phyloP scores from a whole-genome alignment of 1,139 yeast species.

The Geotrichum klebahnii region DNA sequence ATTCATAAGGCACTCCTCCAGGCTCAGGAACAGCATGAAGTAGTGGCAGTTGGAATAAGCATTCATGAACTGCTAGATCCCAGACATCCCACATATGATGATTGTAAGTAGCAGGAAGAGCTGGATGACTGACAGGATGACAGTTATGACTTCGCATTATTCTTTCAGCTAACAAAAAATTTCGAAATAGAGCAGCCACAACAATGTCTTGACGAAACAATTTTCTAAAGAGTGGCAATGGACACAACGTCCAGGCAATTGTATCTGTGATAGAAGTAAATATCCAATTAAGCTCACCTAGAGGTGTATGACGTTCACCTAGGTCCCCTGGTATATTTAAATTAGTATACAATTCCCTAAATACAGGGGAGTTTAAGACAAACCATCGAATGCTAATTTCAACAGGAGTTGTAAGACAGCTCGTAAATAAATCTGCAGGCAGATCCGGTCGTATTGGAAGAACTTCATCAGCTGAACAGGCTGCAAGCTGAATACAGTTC shows the following conservation, averaged over 20 bases:
- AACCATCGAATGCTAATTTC: slow-evolving; percentile 92
- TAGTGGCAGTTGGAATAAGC: slow-evolving; percentile 53
- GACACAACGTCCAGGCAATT: slow-evolving; percentile 92
- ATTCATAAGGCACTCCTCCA: slow-evolving; percentile 43
- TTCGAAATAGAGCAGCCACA: slow-evolving; percentile 93
- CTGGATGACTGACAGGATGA: slow-evolving; percentile 93
- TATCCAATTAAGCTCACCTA: slow-evolving; percentile 96
- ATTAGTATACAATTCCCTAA: slow-evolving; percentile 41
- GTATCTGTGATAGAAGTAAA: slow-evolving; percentile 98
- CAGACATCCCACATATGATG: slow-evolving; percentile 98
- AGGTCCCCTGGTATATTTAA: slow-evolving; percentile 78
- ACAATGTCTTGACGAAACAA: slow-evolving; percentile 91
- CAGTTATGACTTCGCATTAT: slow-evolving; percentile 93
- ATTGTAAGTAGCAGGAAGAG: slow-evolving; percentile 72
- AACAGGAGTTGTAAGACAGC: slow-evolving; percentile 92
- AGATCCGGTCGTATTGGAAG: slow-evolving; percentile 91
- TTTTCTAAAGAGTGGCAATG: slow-evolving; percentile 82
- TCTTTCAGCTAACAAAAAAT: slow-evolving; percentile 83
- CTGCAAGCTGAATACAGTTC: slow-evolving; percentile 90
- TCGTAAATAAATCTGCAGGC: slow-evolving; percentile 94
- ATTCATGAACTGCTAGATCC: slow-evolving; percentile 96
- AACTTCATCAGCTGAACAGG: slow-evolving; percentile 81
- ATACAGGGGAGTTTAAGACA: slow-evolving; percentile 67
- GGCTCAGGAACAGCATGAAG: slow-evolving; percentile 38
- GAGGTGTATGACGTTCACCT: slow-evolving; percentile 89